phyloP scores from a whole-genome alignment of 306 rosid species.

The Boehmeria nivea region DNA sequence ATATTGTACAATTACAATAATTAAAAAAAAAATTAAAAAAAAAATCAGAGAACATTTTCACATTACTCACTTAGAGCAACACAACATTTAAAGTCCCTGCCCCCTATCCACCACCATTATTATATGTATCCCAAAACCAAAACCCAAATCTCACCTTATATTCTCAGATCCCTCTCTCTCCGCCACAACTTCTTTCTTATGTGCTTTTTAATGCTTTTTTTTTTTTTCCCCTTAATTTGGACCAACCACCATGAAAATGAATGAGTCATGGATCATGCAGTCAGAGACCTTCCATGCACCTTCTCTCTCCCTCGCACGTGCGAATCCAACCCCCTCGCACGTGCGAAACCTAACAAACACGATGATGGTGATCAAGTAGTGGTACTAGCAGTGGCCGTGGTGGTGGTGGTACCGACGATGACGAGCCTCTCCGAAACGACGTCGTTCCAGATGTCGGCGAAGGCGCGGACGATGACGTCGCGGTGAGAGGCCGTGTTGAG shows the following conservation, averaged over 20 bases:
- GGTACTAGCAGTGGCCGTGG: no score
- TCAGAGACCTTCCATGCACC: background rate
- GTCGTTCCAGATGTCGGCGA: conserved; percentile 2
- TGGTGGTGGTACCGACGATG: background rate
- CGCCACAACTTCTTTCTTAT: no score
- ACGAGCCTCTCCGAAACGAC: background rate
- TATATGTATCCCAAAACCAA: no score
- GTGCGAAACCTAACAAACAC: background rate
- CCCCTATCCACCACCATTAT: no score
- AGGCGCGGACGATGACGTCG: conserved; percentile 8
- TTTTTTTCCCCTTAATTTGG: background rate
- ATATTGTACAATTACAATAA: no score
- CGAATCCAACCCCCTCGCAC: background rate
- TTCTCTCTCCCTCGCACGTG: conserved; percentile 1
- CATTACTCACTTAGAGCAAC: no score
- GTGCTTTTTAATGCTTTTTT: background rate
- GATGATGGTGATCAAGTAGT: no score
- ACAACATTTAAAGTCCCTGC: no score
- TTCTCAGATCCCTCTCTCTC: no score
- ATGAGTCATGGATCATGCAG: background rate
- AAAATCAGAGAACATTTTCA: no score
- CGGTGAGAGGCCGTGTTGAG: conserved; percentile 4
- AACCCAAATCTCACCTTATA: no score
- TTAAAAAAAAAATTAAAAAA: no score
- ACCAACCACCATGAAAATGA: background rate